Conservation (phyloP, 176 grass and related monocot genomes). For the Alopecurus myosuroides region DNA sequence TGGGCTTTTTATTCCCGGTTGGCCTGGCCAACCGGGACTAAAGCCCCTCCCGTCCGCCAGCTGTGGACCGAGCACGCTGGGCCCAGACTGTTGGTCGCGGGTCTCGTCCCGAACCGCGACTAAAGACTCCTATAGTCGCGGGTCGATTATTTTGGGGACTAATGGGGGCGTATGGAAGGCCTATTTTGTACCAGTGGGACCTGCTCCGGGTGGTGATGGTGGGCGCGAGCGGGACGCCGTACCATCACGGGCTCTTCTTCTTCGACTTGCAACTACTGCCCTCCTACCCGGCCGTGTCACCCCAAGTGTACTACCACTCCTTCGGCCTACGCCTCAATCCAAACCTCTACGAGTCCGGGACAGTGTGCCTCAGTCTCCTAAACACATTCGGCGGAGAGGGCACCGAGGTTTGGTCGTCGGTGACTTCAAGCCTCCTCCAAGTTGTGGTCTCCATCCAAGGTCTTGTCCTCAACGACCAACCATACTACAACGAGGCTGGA, state of each 20-base stretch:
- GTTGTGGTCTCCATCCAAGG: background rate
- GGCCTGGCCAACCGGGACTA: no score
- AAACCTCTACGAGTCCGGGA: background rate
- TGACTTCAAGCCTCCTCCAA: background rate
- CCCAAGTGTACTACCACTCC: background rate
- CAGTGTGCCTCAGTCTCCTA: background rate
- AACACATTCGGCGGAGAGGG: background rate
- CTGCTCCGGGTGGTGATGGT: slow-evolving; percentile 6
- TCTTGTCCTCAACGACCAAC: background rate
- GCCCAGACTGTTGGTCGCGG: no score
- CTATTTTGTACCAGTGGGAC: no score
- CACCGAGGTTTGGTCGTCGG: background rate
- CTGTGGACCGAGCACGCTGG: no score
- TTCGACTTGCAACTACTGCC: slow-evolving; percentile 2
- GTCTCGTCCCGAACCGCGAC: no score
- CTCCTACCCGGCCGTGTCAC: background rate
- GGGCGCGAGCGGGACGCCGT: background rate
- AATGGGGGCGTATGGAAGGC: no score
- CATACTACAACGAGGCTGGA: background rate
- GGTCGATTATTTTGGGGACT: no score
- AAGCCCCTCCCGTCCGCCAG: no score
- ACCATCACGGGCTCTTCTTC: slow-evolving; percentile 19
- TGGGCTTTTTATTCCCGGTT: no score
- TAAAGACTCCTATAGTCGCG: no score
- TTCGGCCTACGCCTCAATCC: background rate